A percentile compares a stretch with the other conserved stretches of the same genome.
phyloP scores from a whole-genome alignment of 352 stramenopile genomes.

The Pythium phragmiticola region DNA sequence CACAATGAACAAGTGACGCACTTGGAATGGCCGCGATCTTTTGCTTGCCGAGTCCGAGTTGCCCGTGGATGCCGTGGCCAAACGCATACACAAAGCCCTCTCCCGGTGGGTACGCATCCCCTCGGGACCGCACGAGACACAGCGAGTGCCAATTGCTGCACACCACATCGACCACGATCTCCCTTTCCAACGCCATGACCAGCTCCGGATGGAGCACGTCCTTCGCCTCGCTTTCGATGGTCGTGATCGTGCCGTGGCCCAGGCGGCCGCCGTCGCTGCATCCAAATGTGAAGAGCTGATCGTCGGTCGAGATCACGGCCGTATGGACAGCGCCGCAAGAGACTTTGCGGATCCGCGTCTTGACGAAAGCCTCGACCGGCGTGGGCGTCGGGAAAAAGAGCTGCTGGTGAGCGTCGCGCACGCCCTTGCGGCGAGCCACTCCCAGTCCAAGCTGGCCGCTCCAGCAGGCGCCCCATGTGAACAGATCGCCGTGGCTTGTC shows the following conservation, averaged over 20 bases:
- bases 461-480: slow-evolving; percentile 66
- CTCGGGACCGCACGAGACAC: slow-evolving; percentile 42
- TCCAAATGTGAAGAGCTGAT: slow-evolving; percentile 82
- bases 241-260: slow-evolving; percentile 52
- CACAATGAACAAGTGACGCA: slow-evolving; percentile 20
- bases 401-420: slow-evolving; percentile 45
- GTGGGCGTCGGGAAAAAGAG: slow-evolving; percentile 69
- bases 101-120: not conserved
- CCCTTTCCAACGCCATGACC: slow-evolving; percentile 43
- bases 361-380: slow-evolving; percentile 44
- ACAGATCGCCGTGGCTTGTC: slow-evolving; percentile 50
- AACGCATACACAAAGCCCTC: slow-evolving; percentile 66
- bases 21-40: slow-evolving; percentile 60
- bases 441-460: slow-evolving; percentile 70
- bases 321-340: slow-evolving; percentile 90
- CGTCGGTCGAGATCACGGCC: slow-evolving; percentile 49
- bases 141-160: slow-evolving; percentile 74
- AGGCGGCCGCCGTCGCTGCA: slow-evolving; percentile 90
- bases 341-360: slow-evolving; percentile 56
- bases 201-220: slow-evolving; percentile 49
- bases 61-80: slow-evolving; percentile 64
- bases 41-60: slow-evolving; percentile 74
- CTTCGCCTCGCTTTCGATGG: slow-evolving; percentile 15
- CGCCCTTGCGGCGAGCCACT: slow-evolving; percentile 49
- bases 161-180: slow-evolving; percentile 57